A percentile compares a stretch with the other conserved stretches of the same genome.
Conservation (phyloP, 2,329 filamentous ascomycete species). For the Pseudovirgaria hyperparasitica region DNA sequence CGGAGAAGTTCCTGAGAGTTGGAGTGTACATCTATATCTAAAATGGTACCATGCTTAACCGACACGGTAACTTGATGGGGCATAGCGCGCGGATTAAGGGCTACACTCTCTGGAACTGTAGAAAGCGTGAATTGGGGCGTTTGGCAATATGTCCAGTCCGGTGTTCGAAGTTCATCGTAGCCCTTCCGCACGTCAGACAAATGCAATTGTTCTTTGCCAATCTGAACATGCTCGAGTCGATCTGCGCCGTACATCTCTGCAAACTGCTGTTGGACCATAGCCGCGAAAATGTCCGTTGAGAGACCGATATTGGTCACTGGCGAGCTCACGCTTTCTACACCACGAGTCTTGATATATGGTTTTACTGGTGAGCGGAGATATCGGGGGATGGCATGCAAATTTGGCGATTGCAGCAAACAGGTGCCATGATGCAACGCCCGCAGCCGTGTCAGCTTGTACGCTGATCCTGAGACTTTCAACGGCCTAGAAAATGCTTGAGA, state of each 20-base stretch:
- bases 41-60: too few species aligned
- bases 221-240: conserved; percentile 25
- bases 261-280: conserved; percentile 46
- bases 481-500: conserved; percentile 19
- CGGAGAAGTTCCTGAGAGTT: too few species aligned
- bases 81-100: conserved; percentile 5
- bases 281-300: conserved; percentile 30
- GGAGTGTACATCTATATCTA: too few species aligned
- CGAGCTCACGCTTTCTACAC: conserved; percentile 84
- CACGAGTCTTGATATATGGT: conserved; percentile 63
- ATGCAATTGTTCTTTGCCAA: conserved; percentile 42
- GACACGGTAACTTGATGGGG: background rate
- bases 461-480: conserved; percentile 81
- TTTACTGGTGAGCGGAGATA: conserved; percentile 70
- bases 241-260: conserved; percentile 46
- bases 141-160: conserved; percentile 70
- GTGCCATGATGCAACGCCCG: conserved; percentile 89
- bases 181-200: conserved; percentile 47
- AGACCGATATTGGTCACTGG: conserved; percentile 67
- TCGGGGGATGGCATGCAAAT: conserved; percentile 54
- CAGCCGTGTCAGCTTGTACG: conserved; percentile 77
- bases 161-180: conserved; percentile 48
- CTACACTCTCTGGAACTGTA: too few species aligned
- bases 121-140: conserved; percentile 74
- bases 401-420: conserved; percentile 66